Evolutionary conservation across 2,329 filamentous ascomycete species (phyloP), one percentile per base, ranked within the genome.

Genomic region (Aspergillus ochraceoroseus): DNA sequence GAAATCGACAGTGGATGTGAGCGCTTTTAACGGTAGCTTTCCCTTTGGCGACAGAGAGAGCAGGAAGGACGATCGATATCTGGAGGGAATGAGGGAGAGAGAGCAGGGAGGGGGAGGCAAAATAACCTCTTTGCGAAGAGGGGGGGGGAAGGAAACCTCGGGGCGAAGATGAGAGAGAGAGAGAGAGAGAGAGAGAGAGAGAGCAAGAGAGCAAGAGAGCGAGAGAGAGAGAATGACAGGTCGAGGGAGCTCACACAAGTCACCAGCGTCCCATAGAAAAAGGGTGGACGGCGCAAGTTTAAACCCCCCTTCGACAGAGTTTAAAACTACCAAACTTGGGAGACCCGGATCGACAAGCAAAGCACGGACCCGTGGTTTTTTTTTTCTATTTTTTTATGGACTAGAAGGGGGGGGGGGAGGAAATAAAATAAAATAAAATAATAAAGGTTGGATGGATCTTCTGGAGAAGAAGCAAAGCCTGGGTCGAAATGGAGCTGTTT

Each of bases 321-420:
- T 46, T 44, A 46, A 46, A 51, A 58, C 52, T 53, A 54, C 56
- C 55, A 60, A 53, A 53, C 48, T 55, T 53, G 53, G 53, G 51
- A 30, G 42, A 44, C 40, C 49, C 48, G 43, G 51, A 54, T 54
- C 51, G 49, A 52, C 51, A 47, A 30, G 32, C 44, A 44, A n/a
- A 54, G 51, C 49, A 52, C 51, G 46, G 49, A 46, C 51, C 51
- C 46, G 43, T 46, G 27, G 19, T 34, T 34, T 40, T 38, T 41
- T 38, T 32, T 26, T 33, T n/a, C n/a, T n/a, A n/a, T n/a, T n/a
- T n/a, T n/a, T n/a, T n/a, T n/a, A n/a, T n/a, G n/a, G n/a, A n/a
- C n/a, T n/a, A n/a, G n/a, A n/a, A n/a, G n/a, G n/a, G n/a, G n/a
- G n/a, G n/a, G n/a, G n/a, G n/a, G n/a, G n/a, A n/a, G n/a, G n/a